Percentiles rank a stretch among this genome's conserved stretches.
Evolutionary conservation across 331 rosid genomes (phyloP).

Genomic region (Dryas integrifolia): DNA sequence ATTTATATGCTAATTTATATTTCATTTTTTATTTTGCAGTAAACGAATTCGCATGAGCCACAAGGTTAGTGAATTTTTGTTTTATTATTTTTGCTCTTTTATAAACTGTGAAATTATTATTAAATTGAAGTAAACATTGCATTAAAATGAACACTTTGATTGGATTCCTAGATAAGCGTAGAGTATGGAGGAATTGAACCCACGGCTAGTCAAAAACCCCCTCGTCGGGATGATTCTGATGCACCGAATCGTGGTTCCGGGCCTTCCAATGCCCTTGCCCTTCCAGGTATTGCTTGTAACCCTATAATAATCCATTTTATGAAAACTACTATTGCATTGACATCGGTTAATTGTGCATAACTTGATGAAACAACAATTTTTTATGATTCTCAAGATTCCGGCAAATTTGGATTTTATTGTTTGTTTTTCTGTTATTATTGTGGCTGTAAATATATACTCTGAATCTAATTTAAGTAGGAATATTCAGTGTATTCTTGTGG

Average conservation of each 20-base stretch:
- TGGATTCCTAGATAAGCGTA: constrained; percentile 38
- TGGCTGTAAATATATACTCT: too few species aligned
- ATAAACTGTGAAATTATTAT: neutral
- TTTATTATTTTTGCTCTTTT: neutral
- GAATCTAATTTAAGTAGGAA: neutral
- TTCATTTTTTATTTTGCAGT: constrained; percentile 32
- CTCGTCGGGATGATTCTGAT: constrained; percentile 39
- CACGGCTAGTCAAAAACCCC: constrained; percentile 35
- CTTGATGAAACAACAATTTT: too few species aligned
- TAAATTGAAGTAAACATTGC: neutral
- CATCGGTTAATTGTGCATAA: too few species aligned
- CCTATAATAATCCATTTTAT: too few species aligned
- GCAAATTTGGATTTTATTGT: too few species aligned
- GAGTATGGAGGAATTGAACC: constrained; percentile 67
- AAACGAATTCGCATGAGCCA: constrained; percentile 56
- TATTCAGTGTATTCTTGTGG: neutral
- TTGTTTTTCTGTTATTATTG: too few species aligned
- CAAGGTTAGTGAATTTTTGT: constrained; percentile 54
- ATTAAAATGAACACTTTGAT: constrained; percentile 5
- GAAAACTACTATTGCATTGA: too few species aligned
- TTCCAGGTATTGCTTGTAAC: constrained; percentile 46
- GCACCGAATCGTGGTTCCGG: constrained; percentile 32
- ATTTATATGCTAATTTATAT: neutral
- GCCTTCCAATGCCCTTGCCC: constrained; percentile 59
- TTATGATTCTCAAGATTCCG: too few species aligned